These are phyloP conservation scores for Tetradesmus obliquus DNA, from an alignment of 139 green algal species.

Conservation along the genomic window DNA sequence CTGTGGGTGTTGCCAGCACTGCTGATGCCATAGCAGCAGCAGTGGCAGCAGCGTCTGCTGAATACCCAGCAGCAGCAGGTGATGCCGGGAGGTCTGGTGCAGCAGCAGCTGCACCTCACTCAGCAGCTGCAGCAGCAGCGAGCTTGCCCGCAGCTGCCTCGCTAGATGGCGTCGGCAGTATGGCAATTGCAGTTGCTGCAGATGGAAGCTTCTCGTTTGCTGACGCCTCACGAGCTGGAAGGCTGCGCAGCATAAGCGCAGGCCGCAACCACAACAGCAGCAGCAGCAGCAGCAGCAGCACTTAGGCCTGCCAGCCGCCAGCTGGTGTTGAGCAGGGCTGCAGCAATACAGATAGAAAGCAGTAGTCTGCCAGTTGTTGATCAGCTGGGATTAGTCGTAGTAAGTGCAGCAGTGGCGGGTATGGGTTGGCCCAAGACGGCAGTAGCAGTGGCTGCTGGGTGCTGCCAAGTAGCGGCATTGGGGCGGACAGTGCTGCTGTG, in stretches of 20 bases:
- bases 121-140: not conserved
- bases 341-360: too few relatives aligned
- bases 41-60: not conserved
- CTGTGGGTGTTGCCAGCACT: not conserved
- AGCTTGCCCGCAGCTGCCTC: not conserved
- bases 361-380: too few relatives aligned
- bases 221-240: not conserved
- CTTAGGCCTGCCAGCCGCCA: too few relatives aligned
- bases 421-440: not conserved
- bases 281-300: too few relatives aligned
- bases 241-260: too few relatives aligned
- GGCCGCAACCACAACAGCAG: too few relatives aligned
- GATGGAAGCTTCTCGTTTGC: not conserved
- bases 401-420: not conserved
- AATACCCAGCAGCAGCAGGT: not conserved
- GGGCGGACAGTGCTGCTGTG: too few relatives aligned
- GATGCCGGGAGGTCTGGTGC: not conserved
- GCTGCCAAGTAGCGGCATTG: too few relatives aligned
- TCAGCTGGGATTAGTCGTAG: too few relatives aligned
- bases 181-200: not conserved
- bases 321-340: too few relatives aligned
- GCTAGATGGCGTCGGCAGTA: not conserved
- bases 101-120: not conserved
- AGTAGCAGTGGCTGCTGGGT: too few relatives aligned
- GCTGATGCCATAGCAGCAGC: not conserved